These are phyloP conservation scores for Epichloe coenophiala DNA, from an alignment of 2,329 filamentous ascomycete genomes.

Conservation along the genomic window DNA sequence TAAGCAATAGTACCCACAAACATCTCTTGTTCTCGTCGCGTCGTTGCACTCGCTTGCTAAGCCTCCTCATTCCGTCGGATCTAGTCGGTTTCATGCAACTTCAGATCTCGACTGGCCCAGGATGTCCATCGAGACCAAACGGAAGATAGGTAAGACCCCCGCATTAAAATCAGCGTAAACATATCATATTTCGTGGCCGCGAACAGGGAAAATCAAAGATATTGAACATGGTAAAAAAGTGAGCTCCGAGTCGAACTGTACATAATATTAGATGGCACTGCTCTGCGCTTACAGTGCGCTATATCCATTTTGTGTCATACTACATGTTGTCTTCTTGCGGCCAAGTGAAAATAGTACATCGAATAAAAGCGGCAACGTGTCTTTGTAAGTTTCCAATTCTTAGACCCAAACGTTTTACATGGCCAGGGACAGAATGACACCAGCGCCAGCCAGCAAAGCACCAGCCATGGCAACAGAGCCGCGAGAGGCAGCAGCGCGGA, in stretches of 20 bases:
- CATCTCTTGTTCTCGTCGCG: background rate
- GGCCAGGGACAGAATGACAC: conserved; percentile 17
- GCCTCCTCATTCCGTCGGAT: background rate
- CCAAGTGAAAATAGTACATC: conserved; percentile 13
- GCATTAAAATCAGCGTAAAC: background rate
- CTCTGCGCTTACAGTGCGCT: conserved; percentile 10
- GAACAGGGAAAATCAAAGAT: conserved; percentile 2
- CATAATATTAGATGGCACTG: conserved; percentile 18
- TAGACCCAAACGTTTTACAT: conserved; percentile 8
- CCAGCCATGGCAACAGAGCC: conserved; percentile 12
- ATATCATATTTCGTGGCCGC: too few species aligned
- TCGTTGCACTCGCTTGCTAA: background rate
- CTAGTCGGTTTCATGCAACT: background rate
- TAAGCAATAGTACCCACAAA: background rate
- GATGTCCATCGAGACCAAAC: background rate
- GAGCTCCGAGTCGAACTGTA: conserved; percentile 13
- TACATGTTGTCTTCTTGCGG: conserved; percentile 13
- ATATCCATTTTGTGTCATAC: conserved; percentile 5
- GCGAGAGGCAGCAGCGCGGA: conserved; percentile 15
- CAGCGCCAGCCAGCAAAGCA: conserved; percentile 15
- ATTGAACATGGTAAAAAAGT: background rate
- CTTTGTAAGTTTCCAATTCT: conserved; percentile 1
- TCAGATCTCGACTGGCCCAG: background rate
- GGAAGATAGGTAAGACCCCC: background rate
- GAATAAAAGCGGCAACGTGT: conserved; percentile 8